Percentiles rank a stretch among this genome's conserved stretches.
Evolutionary conservation across 192 early-diverging fungal genomes (phyloP).

Genomic region (Chytriomyces confervae): DNA sequence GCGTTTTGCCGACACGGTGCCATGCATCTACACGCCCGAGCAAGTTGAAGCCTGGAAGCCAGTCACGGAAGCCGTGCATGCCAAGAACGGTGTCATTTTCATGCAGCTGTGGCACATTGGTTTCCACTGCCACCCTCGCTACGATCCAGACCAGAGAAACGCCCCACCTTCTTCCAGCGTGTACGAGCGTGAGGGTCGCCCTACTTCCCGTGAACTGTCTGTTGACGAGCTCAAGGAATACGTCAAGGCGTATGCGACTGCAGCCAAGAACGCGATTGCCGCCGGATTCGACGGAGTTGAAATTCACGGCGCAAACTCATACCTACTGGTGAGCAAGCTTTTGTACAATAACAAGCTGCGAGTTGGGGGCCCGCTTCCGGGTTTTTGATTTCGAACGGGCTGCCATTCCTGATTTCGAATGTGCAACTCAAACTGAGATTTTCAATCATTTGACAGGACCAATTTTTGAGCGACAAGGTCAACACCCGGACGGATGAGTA

Average conservation of each 20-base stretch:
- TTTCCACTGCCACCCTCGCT: slow-evolving; percentile 1
- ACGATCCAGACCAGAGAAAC: not conserved
- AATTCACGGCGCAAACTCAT: slow-evolving; percentile 81
- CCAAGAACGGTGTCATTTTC: slow-evolving; percentile 53
- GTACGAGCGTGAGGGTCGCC: not conserved
- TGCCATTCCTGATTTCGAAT: too few relatives aligned
- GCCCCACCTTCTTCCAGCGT: slow-evolving; percentile 27
- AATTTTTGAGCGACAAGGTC: slow-evolving; percentile 20
- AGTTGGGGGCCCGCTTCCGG: not conserved
- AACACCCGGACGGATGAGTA: slow-evolving; percentile 90
- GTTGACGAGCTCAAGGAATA: slow-evolving; percentile 66
- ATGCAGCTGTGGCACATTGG: slow-evolving; percentile 57
- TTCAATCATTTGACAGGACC: not conserved
- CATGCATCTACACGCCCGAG: slow-evolving; percentile 51
- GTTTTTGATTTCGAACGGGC: too few relatives aligned
- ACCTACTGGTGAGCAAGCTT: slow-evolving; percentile 65
- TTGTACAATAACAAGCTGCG: not conserved
- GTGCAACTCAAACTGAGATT: not conserved
- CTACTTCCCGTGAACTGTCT: slow-evolving; percentile 59
- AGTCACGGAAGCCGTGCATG: slow-evolving; percentile 55
- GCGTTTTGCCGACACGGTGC: slow-evolving; percentile 23
- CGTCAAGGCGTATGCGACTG: slow-evolving; percentile 53
- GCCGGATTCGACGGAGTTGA: slow-evolving; percentile 84
- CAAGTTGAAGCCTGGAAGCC: slow-evolving; percentile 55
- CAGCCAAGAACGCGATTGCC: slow-evolving; percentile 17